These are phyloP conservation scores for Aspergillus sclerotioniger DNA, from an alignment of 495 filamentous ascomycete genomes.

Conservation along the genomic window DNA sequence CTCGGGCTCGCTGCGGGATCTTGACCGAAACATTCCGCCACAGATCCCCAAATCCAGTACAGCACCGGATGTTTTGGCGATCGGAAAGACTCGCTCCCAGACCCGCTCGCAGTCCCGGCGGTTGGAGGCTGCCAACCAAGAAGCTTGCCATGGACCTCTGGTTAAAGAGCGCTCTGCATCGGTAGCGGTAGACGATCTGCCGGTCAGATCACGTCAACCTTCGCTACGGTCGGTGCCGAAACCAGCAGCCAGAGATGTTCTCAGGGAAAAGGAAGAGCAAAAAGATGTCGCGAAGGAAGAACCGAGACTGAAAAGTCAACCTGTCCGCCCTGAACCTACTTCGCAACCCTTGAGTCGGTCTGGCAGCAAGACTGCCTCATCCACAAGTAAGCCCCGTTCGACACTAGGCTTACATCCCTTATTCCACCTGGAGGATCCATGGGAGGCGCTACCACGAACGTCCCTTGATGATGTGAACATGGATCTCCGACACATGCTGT, in stretches of 20 bases:
- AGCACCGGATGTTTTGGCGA: constrained; percentile 34
- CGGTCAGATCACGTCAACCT: constrained; percentile 9
- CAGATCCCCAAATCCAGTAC: constrained; percentile 32
- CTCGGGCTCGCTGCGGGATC: constrained; percentile 31
- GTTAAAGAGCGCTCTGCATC: constrained; percentile 28
- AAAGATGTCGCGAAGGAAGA: constrained; percentile 7
- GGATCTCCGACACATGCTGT: constrained; percentile 42
- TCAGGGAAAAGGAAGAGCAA: constrained; percentile 3
- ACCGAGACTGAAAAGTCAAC: constrained; percentile 7
- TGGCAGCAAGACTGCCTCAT: constrained; percentile 31
- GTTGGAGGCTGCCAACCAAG: constrained; percentile 36
- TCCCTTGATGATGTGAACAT: constrained; percentile 42
- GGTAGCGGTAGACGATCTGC: constrained; percentile 22
- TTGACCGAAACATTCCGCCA: constrained; percentile 29
- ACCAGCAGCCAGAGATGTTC: constrained; percentile 4
- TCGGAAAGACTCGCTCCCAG: constrained; percentile 48
- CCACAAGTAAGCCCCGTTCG: constrained; percentile 36
- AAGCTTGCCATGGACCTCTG: constrained; percentile 10
- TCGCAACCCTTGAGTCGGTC: constrained; percentile 25
- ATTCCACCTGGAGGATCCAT: constrained; percentile 38
- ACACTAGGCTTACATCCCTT: constrained; percentile 40
- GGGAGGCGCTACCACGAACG: constrained; percentile 37
- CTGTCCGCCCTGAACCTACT: constrained; percentile 13
- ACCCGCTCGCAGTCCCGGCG: constrained; percentile 47
- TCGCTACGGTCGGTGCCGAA: constrained; percentile 12